Conservation (phyloP, 345 rosid species). For the Passiflora organensis region DNA sequence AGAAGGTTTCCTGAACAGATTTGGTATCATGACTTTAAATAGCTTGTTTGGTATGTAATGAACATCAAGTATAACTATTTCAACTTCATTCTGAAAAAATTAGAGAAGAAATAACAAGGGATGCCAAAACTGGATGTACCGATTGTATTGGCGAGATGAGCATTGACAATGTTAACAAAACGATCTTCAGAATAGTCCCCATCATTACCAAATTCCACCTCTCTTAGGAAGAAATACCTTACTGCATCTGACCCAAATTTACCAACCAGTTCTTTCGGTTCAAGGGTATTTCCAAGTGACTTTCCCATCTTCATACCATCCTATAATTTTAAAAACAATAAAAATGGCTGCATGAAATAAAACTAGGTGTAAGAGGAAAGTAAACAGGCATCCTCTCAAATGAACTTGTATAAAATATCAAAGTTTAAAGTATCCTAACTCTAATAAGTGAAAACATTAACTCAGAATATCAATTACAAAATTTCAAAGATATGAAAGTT, state of each 20-base stretch:
- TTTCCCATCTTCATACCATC: constrained; percentile 99
- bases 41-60: not conserved
- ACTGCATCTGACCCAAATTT: constrained; percentile 90
- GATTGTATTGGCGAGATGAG: constrained; percentile 92
- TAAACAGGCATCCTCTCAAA: not conserved
- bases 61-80: not conserved
- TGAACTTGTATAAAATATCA: not conserved
- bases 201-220: constrained; percentile 90
- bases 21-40: constrained; percentile 5
- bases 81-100: not conserved
- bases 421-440: no score
- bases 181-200: constrained; percentile 97
- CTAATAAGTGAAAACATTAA: no score
- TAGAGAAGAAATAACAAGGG: constrained; percentile 1
- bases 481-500: no score
- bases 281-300: constrained; percentile 84
- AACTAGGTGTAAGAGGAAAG: constrained; percentile 23
- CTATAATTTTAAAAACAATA: constrained; percentile 55
- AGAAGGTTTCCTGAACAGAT: constrained; percentile 74
- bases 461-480: no score
- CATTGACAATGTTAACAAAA: constrained; percentile 72
- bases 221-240: constrained; percentile 82
- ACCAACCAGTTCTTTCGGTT: constrained; percentile 72
- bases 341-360: constrained; percentile 51
- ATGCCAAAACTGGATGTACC: constrained; percentile 37